These are phyloP conservation scores for Amylocarpus encephaloides DNA, from an alignment of 2,329 filamentous ascomycete species.

Conservation along the genomic window DNA sequence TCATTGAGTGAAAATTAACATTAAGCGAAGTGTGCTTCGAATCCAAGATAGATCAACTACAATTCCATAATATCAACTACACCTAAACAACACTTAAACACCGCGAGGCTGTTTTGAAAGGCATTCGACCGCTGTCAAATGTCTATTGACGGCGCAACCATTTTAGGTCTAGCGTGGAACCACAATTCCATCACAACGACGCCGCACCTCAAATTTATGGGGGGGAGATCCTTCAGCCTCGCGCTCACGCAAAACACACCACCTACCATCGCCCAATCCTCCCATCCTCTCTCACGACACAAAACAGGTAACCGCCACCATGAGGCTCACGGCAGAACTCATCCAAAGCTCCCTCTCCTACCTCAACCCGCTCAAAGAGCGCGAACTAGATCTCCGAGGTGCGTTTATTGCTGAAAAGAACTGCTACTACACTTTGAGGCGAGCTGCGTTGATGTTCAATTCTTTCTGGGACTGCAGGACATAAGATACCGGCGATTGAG, in stretches of 20 bases:
- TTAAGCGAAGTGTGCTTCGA: too few species aligned
- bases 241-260: neutral
- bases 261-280: conserved; percentile 8
- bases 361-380: conserved; percentile 97
- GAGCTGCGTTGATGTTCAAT: conserved; percentile 78
- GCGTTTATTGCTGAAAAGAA: conserved; percentile 74
- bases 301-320: conserved; percentile 35
- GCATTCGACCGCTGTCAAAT: conserved; percentile 11
- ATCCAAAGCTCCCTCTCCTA: conserved; percentile 94
- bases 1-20: too few species aligned
- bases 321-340: conserved; percentile 94
- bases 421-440: conserved; percentile 81
- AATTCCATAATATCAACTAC: neutral
- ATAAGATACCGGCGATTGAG: conserved; percentile 96
- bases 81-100: too few species aligned
- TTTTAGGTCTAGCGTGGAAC: neutral
- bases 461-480: conserved; percentile 60
- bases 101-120: neutral
- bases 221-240: conserved; percentile 6
- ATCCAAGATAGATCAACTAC: neutral
- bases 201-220: neutral
- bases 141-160: conserved; percentile 5
- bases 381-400: conserved; percentile 99
- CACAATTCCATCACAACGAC: neutral
- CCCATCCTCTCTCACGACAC: neutral